Percentiles rank a stretch among this genome's conserved stretches.
Conservation (phyloP, 164 flowering plant species). For the Aristolochia californica region DNA sequence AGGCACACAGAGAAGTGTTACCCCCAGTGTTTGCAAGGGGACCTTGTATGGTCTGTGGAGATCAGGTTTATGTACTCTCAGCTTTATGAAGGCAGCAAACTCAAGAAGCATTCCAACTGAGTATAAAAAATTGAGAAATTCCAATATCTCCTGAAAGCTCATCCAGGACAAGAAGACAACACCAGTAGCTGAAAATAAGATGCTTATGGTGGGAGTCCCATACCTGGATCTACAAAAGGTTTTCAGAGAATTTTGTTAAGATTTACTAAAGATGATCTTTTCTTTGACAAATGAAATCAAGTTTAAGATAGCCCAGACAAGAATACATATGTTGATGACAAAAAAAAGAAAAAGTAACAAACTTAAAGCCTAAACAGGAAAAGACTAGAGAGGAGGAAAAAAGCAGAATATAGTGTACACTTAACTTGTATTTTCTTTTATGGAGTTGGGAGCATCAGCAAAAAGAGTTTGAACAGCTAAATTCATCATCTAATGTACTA, state of each 20-base stretch:
- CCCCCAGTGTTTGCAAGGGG: constrained; percentile 61
- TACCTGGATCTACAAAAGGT: constrained; percentile 55
- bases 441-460: too few species aligned
- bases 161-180: constrained; percentile 86
- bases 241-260: background rate
- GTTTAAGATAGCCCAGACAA: background rate
- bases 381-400: too few species aligned
- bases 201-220: constrained; percentile 85
- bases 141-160: constrained; percentile 87
- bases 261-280: background rate
- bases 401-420: too few species aligned
- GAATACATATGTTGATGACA: too few species aligned
- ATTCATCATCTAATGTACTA: too few species aligned
- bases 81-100: constrained; percentile 73
- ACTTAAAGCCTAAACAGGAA: too few species aligned
- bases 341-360: too few species aligned
- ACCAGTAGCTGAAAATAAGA: constrained; percentile 79
- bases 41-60: constrained; percentile 76
- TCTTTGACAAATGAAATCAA: background rate
- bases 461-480: too few species aligned
- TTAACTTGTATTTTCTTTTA: too few species aligned
- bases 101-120: constrained; percentile 85
- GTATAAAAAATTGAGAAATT: constrained; percentile 75
- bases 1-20: constrained; percentile 59
- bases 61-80: constrained; percentile 72